These are phyloP conservation scores for Xylaria digitata DNA, from an alignment of 2,329 filamentous ascomycete genomes.

Conservation along the genomic window DNA sequence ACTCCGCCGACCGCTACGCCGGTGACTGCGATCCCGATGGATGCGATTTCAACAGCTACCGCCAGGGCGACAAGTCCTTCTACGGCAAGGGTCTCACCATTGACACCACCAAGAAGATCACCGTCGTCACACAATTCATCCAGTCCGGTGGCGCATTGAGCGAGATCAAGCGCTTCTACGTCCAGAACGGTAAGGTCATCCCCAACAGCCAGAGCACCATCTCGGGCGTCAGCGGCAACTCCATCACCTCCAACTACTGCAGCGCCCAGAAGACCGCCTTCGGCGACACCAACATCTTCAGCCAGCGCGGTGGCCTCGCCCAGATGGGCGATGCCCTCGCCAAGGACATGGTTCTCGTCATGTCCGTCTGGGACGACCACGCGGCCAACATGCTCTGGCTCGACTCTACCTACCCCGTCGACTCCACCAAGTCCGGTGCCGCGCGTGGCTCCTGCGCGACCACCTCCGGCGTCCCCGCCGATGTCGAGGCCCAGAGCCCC, in stretches of 20 bases:
- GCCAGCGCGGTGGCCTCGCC: constrained; percentile 62
- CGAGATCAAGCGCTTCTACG: constrained; percentile 68
- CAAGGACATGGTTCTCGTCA: constrained; percentile 70
- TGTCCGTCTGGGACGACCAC: constrained; percentile 69
- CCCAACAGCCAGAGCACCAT: constrained; percentile 53
- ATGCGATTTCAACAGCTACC: constrained; percentile 73
- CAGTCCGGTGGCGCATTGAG: constrained; percentile 58
- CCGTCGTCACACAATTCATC: constrained; percentile 70
- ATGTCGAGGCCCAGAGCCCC: constrained; percentile 55
- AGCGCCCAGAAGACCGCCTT: constrained; percentile 64
- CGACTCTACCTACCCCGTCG: constrained; percentile 65
- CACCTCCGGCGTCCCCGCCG: constrained; percentile 57
- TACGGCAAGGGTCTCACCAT: constrained; percentile 66
- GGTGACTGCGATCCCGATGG: constrained; percentile 72
- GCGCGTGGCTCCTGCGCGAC: constrained; percentile 61
- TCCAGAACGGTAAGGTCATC: constrained; percentile 65
- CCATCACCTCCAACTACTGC: constrained; percentile 67
- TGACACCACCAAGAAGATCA: constrained; percentile 66
- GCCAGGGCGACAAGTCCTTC: constrained; percentile 68
- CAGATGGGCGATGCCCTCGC: constrained; percentile 64
- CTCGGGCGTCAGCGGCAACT: constrained; percentile 47
- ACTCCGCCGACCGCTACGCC: constrained; percentile 61
- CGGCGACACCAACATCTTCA: constrained; percentile 63
- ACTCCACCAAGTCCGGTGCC: constrained; percentile 54
- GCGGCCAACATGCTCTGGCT: constrained; percentile 63